These are phyloP conservation scores for Arthrobotrys pseudoclavata DNA, from an alignment of 2,329 filamentous ascomycete genomes.

Conservation along the genomic window DNA sequence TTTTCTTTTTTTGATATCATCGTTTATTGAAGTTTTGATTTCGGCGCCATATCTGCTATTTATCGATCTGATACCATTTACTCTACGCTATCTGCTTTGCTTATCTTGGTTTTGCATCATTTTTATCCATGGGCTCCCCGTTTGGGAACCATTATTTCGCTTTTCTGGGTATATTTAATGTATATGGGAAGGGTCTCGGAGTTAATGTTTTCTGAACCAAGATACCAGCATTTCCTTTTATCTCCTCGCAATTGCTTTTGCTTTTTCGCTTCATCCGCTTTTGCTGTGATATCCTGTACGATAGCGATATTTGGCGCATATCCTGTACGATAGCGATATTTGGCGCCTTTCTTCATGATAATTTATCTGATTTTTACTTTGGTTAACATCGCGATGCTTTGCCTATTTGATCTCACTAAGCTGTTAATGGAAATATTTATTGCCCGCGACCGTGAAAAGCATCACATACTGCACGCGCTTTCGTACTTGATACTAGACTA, in stretches of 20 bases:
- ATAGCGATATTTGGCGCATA: constrained; percentile 60
- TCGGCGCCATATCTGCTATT: constrained; percentile 58
- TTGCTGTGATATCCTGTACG: constrained; percentile 50
- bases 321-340: constrained; percentile 59
- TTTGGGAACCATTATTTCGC: constrained; percentile 30
- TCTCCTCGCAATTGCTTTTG: neutral
- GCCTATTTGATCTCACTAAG: neutral
- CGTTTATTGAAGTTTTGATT: constrained; percentile 22
- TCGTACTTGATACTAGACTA: too few species aligned
- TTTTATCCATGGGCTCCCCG: constrained; percentile 3
- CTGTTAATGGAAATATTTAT: constrained; percentile 1
- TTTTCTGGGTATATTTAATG: constrained; percentile 52
- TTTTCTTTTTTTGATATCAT: neutral
- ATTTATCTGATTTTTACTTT: constrained; percentile 29
- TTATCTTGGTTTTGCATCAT: constrained; percentile 53
- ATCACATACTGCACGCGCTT: neutral
- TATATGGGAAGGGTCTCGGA: constrained; percentile 49
- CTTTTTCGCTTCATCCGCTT: neutral
- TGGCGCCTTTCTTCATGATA: constrained; percentile 47
- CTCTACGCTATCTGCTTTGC: constrained; percentile 15
- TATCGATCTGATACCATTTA: constrained; percentile 43
- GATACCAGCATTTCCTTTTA: constrained; percentile 51
- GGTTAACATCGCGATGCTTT: constrained; percentile 5
- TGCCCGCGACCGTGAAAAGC: neutral
- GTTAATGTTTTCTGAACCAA: constrained; percentile 57